Evolutionary conservation across 1,284 basidiomycete genomes (phyloP).

Genomic region (Cutaneotrichosporon spelunceum): DNA sequence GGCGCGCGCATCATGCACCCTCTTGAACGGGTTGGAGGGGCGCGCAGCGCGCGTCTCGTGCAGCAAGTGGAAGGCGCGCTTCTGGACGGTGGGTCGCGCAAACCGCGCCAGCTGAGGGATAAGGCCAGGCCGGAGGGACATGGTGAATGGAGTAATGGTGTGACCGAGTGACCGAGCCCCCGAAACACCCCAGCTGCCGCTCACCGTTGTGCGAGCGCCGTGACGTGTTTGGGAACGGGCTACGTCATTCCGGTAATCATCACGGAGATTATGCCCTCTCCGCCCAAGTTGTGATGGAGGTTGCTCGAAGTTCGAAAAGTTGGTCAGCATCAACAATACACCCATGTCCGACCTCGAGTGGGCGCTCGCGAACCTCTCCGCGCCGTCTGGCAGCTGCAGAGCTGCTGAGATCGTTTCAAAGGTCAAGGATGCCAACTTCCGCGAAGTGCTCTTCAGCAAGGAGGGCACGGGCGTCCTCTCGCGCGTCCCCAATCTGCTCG

Average conservation of each 20-base stretch:
- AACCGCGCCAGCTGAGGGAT: constrained; percentile 23
- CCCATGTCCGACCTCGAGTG: constrained; percentile 37
- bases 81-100: constrained; percentile 12
- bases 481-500: constrained; percentile 27
- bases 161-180: too few species aligned
- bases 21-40: constrained; percentile 23
- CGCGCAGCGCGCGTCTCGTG: constrained; percentile 11
- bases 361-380: constrained; percentile 23
- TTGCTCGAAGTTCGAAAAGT: constrained; percentile 22
- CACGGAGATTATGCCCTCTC: constrained; percentile 17
- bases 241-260: constrained; percentile 8
- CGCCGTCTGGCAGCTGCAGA: not conserved
- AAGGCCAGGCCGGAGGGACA: constrained; percentile 33
- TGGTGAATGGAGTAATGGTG: constrained; percentile 13
- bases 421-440: constrained; percentile 47
- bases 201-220: not conserved
- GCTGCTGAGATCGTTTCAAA: constrained; percentile 31
- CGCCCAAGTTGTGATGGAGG: constrained; percentile 3
- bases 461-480: constrained; percentile 35
- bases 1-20: constrained; percentile 12
- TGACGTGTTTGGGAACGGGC: not conserved
- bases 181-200: not conserved
- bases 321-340: constrained; percentile 15
- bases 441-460: constrained; percentile 34
- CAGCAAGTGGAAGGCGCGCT: constrained; percentile 27